Percentiles rank a stretch among this genome's conserved stretches.
Conservation (phyloP, 2,329 filamentous ascomycete genomes). For the Biscogniauxia sp. region DNA sequence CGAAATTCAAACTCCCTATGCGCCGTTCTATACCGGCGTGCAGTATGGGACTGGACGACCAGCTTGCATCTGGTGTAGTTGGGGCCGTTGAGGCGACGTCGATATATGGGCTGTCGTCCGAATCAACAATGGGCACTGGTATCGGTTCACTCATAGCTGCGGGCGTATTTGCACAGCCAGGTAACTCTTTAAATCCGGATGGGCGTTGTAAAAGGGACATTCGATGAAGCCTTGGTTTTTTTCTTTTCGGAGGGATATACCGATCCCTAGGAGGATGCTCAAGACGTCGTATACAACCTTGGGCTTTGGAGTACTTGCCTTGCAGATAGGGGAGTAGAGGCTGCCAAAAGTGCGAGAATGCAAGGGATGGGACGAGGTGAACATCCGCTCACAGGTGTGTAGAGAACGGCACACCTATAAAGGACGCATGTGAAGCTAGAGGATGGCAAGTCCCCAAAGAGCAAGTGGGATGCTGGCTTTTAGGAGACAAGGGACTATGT, state of each 20-base stretch:
- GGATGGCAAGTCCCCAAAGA: background rate
- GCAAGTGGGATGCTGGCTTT: background rate
- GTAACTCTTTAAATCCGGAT: background rate
- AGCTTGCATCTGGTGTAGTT: constrained; percentile 43
- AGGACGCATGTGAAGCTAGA: background rate
- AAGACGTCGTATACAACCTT: background rate
- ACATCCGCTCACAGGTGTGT: background rate
- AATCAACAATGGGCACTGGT: constrained; percentile 22
- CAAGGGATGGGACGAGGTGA: background rate
- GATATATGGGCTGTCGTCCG: constrained; percentile 30
- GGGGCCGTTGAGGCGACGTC: constrained; percentile 41
- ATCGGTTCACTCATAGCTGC: constrained; percentile 19
- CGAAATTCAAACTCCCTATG: constrained; percentile 4
- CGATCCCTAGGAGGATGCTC: background rate
- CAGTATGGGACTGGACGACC: constrained; percentile 41
- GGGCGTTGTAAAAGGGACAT: background rate
- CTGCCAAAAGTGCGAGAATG: background rate
- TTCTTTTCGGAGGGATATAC: background rate
- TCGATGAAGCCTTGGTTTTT: background rate
- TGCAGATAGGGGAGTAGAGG: background rate
- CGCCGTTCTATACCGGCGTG: constrained; percentile 24
- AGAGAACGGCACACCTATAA: background rate
- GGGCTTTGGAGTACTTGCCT: background rate
- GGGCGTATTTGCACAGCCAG: background rate
- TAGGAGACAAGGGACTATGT: background rate